Conservation (phyloP, 139 green algal genomes). For the Haematococcus lacustris region DNA sequence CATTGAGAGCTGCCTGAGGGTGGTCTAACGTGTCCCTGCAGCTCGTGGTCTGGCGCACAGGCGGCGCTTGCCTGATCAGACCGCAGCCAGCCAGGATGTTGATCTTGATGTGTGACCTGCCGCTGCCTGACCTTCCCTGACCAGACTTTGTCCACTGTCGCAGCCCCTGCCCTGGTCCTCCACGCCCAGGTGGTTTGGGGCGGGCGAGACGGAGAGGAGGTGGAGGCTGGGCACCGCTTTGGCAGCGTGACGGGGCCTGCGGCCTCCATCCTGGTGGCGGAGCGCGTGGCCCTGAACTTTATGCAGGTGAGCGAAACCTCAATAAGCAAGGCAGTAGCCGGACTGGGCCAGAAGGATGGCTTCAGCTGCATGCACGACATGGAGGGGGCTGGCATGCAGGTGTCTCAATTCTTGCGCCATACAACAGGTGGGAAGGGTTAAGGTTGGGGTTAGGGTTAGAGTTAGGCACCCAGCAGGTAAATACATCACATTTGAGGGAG, state of each 20-base stretch:
- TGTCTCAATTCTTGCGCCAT: too few species aligned
- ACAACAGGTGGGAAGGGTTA: too few species aligned
- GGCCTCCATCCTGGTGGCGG: constrained; percentile 80
- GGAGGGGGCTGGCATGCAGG: too few species aligned
- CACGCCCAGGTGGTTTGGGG: constrained; percentile 9
- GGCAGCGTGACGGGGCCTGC: constrained; percentile 62
- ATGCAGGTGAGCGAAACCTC: constrained; percentile 60
- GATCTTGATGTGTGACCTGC: background rate
- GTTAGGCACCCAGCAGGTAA: too few species aligned
- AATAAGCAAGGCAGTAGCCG: too few species aligned
- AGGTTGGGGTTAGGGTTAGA: too few species aligned
- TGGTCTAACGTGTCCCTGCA: background rate
- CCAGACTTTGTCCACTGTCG: background rate
- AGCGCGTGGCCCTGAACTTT: constrained; percentile 95
- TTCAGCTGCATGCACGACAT: too few species aligned
- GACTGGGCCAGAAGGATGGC: too few species aligned
- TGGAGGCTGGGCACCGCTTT: constrained; percentile 53
- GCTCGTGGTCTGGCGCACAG: background rate
- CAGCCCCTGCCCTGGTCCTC: background rate
- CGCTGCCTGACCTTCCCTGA: background rate
- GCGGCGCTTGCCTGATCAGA: too few species aligned
- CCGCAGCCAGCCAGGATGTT: background rate
- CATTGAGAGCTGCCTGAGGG: background rate
- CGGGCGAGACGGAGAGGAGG: constrained; percentile 31
- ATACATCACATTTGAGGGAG: too few species aligned